Conservation (phyloP, 2,329 filamentous ascomycete species). For the Colletotrichum echinochloae region DNA sequence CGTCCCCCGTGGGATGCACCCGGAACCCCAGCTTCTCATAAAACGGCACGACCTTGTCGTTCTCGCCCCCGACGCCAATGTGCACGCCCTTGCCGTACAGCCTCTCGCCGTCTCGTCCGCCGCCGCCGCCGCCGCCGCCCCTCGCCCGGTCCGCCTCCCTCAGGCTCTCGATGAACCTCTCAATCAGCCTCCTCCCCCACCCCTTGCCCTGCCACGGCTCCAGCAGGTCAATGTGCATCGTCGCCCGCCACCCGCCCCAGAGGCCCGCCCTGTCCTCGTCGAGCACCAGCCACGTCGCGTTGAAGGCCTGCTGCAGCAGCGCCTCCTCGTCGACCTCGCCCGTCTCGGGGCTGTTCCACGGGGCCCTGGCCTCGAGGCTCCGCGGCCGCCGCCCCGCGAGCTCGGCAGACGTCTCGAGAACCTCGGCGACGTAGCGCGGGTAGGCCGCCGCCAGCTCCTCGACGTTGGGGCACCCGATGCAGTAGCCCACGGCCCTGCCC, state of each 20-base stretch:
- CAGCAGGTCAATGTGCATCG: slow-evolving; percentile 64
- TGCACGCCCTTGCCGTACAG: slow-evolving; percentile 54
- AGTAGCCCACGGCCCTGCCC: slow-evolving; percentile 61
- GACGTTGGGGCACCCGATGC: slow-evolving; percentile 60
- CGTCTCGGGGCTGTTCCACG: slow-evolving; percentile 46
- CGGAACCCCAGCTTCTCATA: slow-evolving; percentile 62
- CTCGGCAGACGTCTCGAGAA: slow-evolving; percentile 49
- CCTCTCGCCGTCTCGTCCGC: slow-evolving; percentile 17
- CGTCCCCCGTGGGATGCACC: slow-evolving; percentile 51
- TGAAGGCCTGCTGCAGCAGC: slow-evolving; percentile 58
- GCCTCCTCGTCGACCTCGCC: slow-evolving; percentile 48
- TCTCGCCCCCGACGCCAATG: slow-evolving; percentile 60
- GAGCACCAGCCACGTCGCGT: slow-evolving; percentile 54
- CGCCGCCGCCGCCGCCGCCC: background rate
- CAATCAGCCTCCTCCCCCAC: slow-evolving; percentile 58
- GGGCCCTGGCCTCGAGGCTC: slow-evolving; percentile 46
- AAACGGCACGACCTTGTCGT: slow-evolving; percentile 60
- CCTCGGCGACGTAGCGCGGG: slow-evolving; percentile 51
- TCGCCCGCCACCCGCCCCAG: slow-evolving; percentile 52
- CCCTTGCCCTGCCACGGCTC: slow-evolving; percentile 55
- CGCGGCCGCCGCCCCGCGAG: slow-evolving; percentile 43
- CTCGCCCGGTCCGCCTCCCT: slow-evolving; percentile 39
- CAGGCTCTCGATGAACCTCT: slow-evolving; percentile 56
- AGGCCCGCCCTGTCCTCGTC: slow-evolving; percentile 51
- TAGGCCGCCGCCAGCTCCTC: slow-evolving; percentile 54